Conservation (phyloP, 768 basidiomycete genomes). For the Tricholoma saponaceum region DNA sequence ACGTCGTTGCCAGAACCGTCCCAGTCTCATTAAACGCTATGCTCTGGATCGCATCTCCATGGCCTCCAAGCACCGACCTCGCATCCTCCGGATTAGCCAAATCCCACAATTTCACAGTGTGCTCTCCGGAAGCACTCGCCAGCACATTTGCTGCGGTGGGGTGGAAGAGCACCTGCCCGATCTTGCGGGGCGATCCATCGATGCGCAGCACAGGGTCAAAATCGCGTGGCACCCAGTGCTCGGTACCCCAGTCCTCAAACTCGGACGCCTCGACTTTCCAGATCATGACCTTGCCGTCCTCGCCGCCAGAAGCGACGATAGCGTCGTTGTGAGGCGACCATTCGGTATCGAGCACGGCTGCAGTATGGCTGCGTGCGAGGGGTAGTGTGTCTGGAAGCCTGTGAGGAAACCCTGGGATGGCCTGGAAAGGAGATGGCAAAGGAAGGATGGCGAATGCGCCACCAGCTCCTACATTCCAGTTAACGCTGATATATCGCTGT, state of each 20-base stretch:
- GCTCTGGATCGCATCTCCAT: conserved; percentile 86
- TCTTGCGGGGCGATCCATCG: conserved; percentile 79
- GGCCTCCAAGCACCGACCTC: conserved; percentile 59
- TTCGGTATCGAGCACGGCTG: conserved; percentile 88
- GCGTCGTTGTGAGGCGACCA: conserved; percentile 95
- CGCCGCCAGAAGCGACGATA: conserved; percentile 86
- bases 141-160: conserved; percentile 86
- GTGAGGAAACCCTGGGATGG: conserved; percentile 52
- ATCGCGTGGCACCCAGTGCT: conserved; percentile 79
- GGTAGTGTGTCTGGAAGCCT: conserved; percentile 93
- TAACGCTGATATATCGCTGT: conserved; percentile 83
- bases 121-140: conserved; percentile 77
- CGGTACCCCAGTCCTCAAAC: conserved; percentile 85
- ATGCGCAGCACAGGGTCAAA: conserved; percentile 82
- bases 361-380: conserved; percentile 82
- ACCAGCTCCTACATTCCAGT: conserved; percentile 92
- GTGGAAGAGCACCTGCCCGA: conserved; percentile 93
- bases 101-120: conserved; percentile 91
- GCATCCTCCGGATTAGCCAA: conserved; percentile 69
- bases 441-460: conserved; percentile 96
- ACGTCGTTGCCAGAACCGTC: conserved; percentile 81
- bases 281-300: conserved; percentile 91
- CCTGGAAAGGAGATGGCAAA: conserved; percentile 65
- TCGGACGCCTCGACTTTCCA: conserved; percentile 71
- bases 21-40: conserved; percentile 81